These are phyloP conservation scores for Pichia sp. DNA, from an alignment of 1,139 yeast genomes.

Conservation along the genomic window DNA sequence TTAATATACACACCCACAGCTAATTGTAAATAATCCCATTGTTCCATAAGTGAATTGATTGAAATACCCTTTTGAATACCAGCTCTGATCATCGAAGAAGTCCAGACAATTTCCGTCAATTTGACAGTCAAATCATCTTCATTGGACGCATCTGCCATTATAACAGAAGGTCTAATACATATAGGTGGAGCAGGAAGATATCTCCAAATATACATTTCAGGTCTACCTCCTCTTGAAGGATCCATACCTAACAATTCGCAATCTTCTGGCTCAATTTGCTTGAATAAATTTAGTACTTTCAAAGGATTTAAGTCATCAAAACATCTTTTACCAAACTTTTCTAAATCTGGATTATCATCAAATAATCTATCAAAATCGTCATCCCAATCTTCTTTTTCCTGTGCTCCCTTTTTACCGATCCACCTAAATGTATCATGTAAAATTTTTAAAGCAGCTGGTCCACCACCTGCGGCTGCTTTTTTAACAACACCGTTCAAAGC, in stretches of 20 bases:
- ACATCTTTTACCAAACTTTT: constrained; percentile 77
- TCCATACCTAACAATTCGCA: constrained; percentile 92
- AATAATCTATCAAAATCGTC: constrained; percentile 71
- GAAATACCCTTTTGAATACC: constrained; percentile 95
- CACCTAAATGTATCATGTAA: constrained; percentile 95
- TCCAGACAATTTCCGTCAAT: constrained; percentile 94
- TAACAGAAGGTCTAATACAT: constrained; percentile 94
- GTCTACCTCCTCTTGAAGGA: constrained; percentile 81
- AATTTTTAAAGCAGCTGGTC: constrained; percentile 88
- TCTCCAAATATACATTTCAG: constrained; percentile 95
- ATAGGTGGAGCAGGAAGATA: constrained; percentile 98
- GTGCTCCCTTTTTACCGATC: constrained; percentile 84
- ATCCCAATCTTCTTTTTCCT: constrained; percentile 83
- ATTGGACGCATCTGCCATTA: constrained; percentile 89
- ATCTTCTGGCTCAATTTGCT: constrained; percentile 76
- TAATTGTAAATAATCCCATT: constrained; percentile 94
- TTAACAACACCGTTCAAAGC: constrained; percentile 94
- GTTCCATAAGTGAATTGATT: constrained; percentile 90
- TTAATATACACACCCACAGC: constrained; percentile 97
- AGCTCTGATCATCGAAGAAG: constrained; percentile 83
- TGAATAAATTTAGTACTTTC: constrained; percentile 79
- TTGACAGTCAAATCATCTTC: constrained; percentile 98
- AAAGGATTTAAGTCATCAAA: constrained; percentile 93
- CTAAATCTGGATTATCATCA: constrained; percentile 74
- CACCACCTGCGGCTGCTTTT: constrained; percentile 88